phyloP scores from a whole-genome alignment of 352 stramenopile species.

The Aphanomyces euteiches region DNA sequence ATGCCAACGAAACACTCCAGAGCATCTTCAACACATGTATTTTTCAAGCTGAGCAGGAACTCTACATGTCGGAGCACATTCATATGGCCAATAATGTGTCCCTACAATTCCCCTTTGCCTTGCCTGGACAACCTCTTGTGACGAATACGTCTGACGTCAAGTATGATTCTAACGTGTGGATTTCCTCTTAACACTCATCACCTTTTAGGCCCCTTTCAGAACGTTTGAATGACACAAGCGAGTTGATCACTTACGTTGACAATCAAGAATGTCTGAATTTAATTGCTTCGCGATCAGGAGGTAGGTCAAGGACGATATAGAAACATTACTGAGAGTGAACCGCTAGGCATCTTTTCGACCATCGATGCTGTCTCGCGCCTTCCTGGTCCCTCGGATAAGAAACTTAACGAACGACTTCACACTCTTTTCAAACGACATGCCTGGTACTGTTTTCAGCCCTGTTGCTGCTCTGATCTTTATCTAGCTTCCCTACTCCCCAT shows the following conservation, averaged over 20 bases:
- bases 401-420: slow-evolving; percentile 36
- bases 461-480: not conserved
- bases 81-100: slow-evolving; percentile 52
- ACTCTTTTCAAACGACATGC: slow-evolving; percentile 36
- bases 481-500: slow-evolving; percentile 71
- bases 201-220: slow-evolving; percentile 7
- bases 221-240: slow-evolving; percentile 26
- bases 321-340: no score
- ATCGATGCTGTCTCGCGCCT: slow-evolving; percentile 77
- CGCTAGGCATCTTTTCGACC: slow-evolving; percentile 56
- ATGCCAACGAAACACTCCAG: slow-evolving; percentile 33
- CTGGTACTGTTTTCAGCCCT: slow-evolving; percentile 1
- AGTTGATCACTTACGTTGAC: slow-evolving; percentile 32
- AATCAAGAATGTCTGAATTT: slow-evolving; percentile 33
- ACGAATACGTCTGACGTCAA: not conserved
- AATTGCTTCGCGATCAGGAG: slow-evolving; percentile 29
- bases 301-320: not conserved
- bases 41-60: slow-evolving; percentile 34
- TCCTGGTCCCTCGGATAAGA: slow-evolving; percentile 29
- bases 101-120: slow-evolving; percentile 66
- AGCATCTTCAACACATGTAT: slow-evolving; percentile 38
- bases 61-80: slow-evolving; percentile 37
- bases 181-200: no score
- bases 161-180: no score
- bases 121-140: slow-evolving; percentile 35